Conservation (phyloP, 164 flowering plant species). For the Aristolochia fimbriata region DNA sequence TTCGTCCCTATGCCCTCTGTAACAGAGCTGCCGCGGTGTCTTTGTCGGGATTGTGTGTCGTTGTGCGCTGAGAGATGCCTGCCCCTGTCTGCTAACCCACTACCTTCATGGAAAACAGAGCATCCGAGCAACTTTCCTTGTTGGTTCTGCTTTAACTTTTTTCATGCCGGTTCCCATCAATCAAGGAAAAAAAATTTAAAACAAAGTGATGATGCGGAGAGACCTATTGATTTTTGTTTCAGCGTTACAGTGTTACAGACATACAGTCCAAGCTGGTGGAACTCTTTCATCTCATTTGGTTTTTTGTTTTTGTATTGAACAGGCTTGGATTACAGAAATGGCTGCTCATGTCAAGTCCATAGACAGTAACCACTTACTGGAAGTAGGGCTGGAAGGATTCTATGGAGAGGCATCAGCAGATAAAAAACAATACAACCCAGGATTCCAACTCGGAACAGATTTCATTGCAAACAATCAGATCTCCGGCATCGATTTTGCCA, state of each 20-base stretch:
- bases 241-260: neutral
- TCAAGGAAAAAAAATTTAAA: neutral
- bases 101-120: too few relatives aligned
- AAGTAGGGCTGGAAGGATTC: constrained; percentile 77
- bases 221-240: neutral
- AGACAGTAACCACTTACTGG: constrained; percentile 59
- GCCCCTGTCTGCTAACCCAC: too few relatives aligned
- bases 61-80: too few relatives aligned
- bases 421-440: constrained; percentile 34
- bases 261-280: too few relatives aligned
- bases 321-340: constrained; percentile 83
- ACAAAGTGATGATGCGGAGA: neutral
- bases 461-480: constrained; percentile 61
- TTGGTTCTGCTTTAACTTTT: neutral
- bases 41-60: too few relatives aligned
- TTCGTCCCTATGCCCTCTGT: too few relatives aligned
- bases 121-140: neutral
- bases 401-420: constrained; percentile 33
- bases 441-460: constrained; percentile 57
- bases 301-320: constrained; percentile 4
- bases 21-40: too few relatives aligned
- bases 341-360: constrained; percentile 60
- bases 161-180: neutral
- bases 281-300: neutral
- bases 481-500: constrained; percentile 59